These are phyloP conservation scores for Mortierella sp. DNA, from an alignment of 371 early-diverging fungal species.

Conservation along the genomic window DNA sequence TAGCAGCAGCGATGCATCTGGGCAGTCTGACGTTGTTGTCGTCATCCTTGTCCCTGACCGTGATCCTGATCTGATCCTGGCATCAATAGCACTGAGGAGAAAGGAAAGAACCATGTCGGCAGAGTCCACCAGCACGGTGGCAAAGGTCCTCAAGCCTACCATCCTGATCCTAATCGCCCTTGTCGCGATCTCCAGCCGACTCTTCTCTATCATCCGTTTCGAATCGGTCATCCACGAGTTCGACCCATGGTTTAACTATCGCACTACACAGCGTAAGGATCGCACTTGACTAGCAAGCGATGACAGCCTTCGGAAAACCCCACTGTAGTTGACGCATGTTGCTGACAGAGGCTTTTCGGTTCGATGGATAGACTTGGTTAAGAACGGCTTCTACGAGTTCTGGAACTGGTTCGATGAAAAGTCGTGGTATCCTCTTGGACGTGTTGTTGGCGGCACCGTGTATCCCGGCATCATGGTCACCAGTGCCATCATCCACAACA, in stretches of 20 bases:
- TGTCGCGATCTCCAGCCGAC: conserved; percentile 91
- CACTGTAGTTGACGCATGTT: too few species aligned
- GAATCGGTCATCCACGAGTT: conserved; percentile 99
- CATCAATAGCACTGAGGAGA: background rate
- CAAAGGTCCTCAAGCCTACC: conserved; percentile 68
- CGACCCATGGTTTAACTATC: conserved; percentile 99
- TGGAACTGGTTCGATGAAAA: conserved; percentile 99
- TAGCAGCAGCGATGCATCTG: too few species aligned
- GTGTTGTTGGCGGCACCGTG: conserved; percentile 98
- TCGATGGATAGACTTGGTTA: conserved; percentile 82
- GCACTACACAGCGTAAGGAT: conserved; percentile 87
- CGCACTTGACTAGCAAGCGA: background rate
- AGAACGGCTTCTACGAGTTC: conserved; percentile 96
- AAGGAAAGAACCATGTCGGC: conserved; percentile 21
- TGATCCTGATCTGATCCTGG: background rate
- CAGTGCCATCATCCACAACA: conserved; percentile 93
- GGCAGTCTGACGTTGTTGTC: too few species aligned
- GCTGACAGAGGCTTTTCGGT: too few species aligned
- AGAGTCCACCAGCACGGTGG: conserved; percentile 57
- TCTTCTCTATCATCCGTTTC: conserved; percentile 97
- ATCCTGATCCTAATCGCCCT: conserved; percentile 90
- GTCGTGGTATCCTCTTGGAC: conserved; percentile 99
- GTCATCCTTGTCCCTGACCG: background rate
- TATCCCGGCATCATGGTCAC: conserved; percentile 99
- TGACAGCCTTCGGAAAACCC: too few species aligned